Evolutionary conservation across 1,284 basidiomycete species (phyloP).

Genomic region (Mycosarcoma mackinlayi): DNA sequence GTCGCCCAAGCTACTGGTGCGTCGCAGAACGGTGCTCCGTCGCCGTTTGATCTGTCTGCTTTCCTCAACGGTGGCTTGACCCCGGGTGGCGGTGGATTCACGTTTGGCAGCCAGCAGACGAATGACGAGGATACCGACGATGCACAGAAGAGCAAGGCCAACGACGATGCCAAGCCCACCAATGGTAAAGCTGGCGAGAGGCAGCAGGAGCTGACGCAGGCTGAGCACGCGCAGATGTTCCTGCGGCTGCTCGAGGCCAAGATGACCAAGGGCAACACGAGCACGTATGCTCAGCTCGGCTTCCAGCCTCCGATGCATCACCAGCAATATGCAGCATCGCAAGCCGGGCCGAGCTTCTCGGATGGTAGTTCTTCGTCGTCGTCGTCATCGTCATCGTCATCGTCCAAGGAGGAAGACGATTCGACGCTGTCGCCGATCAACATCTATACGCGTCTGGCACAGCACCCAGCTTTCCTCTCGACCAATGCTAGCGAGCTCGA

Average conservation of each 20-base stretch:
- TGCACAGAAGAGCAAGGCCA: constrained; percentile 12
- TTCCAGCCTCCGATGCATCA: constrained; percentile 55
- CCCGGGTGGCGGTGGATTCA: constrained; percentile 50
- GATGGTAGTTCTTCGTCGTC: constrained; percentile 33
- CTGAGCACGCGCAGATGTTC: constrained; percentile 56
- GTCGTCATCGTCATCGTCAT: constrained; percentile 27
- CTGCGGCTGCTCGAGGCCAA: constrained; percentile 53
- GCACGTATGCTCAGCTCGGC: constrained; percentile 53
- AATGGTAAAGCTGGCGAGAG: constrained; percentile 21
- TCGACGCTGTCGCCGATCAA: constrained; percentile 53
- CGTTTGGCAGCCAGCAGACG: constrained; percentile 30
- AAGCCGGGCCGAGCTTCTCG: constrained; percentile 27
- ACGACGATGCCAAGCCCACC: constrained; percentile 21
- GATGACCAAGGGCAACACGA: constrained; percentile 41
- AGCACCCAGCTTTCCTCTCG: constrained; percentile 59
- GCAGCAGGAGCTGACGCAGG: constrained; percentile 38
- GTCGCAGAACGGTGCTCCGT: constrained; percentile 37
- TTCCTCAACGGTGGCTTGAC: constrained; percentile 60
- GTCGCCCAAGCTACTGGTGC: constrained; percentile 51
- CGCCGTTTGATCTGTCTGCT: constrained; percentile 58
- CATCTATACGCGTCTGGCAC: constrained; percentile 56
- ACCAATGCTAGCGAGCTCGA: constrained; percentile 58
- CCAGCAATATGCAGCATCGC: constrained; percentile 26
- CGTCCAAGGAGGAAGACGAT: constrained; percentile 19
- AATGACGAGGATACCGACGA: constrained; percentile 17